A percentile compares a stretch with the other conserved stretches of the same genome.
These are phyloP conservation scores for Actinomortierella wolfii DNA, from an alignment of 371 early-diverging fungal genomes.

Conservation along the genomic window DNA sequence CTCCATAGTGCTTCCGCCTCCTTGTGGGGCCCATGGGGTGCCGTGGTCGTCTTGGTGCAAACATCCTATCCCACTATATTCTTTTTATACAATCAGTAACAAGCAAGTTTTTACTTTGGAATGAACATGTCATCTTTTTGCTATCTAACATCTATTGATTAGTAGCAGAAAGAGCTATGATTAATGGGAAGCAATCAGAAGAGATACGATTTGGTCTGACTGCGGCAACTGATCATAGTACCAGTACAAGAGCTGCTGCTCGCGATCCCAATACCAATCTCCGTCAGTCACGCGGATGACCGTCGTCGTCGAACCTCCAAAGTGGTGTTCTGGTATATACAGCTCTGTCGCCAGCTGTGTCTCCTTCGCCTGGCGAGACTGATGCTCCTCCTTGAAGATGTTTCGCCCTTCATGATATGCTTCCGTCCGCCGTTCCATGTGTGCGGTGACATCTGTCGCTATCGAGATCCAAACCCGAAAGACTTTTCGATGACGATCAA, in stretches of 20 bases:
- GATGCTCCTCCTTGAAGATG: neutral
- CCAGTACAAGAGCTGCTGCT: conserved; percentile 23
- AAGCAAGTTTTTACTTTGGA: too few relatives aligned
- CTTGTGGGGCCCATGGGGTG: too few relatives aligned
- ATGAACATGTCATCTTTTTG: too few relatives aligned
- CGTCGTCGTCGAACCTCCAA: conserved; percentile 12
- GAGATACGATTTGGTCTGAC: too few relatives aligned
- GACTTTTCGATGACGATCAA: conserved; percentile 19
- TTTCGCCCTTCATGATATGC: neutral
- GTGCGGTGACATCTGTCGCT: neutral
- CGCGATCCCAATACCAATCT: conserved; percentile 18
- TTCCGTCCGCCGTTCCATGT: neutral
- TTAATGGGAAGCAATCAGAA: too few relatives aligned
- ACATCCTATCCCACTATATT: too few relatives aligned
- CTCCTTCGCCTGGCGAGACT: neutral
- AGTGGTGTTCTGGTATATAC: conserved; percentile 26
- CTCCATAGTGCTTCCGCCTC: too few relatives aligned
- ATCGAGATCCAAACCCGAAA: conserved; percentile 19
- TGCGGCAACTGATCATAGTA: too few relatives aligned
- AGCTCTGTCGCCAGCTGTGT: conserved; percentile 15
- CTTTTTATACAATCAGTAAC: too few relatives aligned
- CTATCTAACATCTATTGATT: too few relatives aligned
- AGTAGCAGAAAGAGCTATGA: too few relatives aligned
- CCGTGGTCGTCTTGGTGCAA: too few relatives aligned
- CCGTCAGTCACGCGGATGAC: conserved; percentile 27